Base-by-base conservation (phyloP, 805 yeast species). In the Wickerhamomyces bovis region DNA sequence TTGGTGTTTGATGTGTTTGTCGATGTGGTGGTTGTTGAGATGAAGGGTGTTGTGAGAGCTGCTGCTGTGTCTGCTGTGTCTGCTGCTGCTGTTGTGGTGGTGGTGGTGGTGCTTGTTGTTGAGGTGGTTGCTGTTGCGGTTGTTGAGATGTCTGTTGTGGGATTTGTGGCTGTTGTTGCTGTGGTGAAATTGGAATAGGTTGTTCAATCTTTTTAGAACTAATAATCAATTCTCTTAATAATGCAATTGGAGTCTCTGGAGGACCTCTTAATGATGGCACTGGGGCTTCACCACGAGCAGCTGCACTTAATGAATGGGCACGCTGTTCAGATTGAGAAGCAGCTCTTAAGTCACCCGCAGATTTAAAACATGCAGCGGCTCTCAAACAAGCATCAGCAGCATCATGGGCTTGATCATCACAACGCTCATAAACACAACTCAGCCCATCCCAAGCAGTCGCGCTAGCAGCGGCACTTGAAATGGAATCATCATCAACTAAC, bases 371-470 rank as follows among this genome's bases (percentile, higher is more conserved):
- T 16, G 66, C 57, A 1, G 79, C 73, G 2, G 83, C 76, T 39
- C 83, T 63, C 11, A 63, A 47, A 49, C 81, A 76, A 5, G 85
- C 83, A 58, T 78, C 83, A 0, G 80, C 72, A 0, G 84, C 83
- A 59, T 80, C 85, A 50, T 67, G 63, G 20, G 73, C 64, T 55
- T 80, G 85, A 53, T 77, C 80, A 48, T 78, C 83, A 55, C 84
- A 79, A 18, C 83, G 66, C 53, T 79, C 84, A 56, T 80, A 80
- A 8, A 80, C 84, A 59, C 81, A 76, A 33, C 77, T 69, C 39
- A 80, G 60, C 1, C 85, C 85, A 54, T 79, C 83, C 85, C 85
- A 80, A 1, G 84, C 83, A 13, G 78, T 68, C 2, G 81, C 84
- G 6, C 75, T 68, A 4, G 68, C 62, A 21, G 62, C 42, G 9